phyloP scores from a whole-genome alignment of 345 rosid species.

The Microthlaspi erraticum region DNA sequence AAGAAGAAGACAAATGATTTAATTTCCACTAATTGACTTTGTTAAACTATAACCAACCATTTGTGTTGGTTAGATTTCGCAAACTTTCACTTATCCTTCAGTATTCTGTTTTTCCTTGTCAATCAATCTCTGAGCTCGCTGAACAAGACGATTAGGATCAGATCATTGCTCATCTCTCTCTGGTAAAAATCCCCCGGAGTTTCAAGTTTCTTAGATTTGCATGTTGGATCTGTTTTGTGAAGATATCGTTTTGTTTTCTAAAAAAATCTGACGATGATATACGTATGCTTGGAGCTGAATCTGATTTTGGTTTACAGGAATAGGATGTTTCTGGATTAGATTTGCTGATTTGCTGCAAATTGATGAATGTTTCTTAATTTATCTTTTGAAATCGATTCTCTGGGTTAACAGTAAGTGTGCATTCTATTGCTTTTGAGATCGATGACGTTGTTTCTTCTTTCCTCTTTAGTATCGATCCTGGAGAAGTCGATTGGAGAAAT shows the following conservation, averaged over 20 bases:
- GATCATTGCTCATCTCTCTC: constrained; percentile 18
- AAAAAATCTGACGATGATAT: constrained; percentile 18
- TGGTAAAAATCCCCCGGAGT: background rate
- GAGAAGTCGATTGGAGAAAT: background rate
- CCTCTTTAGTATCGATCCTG: background rate
- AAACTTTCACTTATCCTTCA: background rate
- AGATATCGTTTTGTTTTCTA: background rate
- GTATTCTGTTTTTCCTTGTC: constrained; percentile 1
- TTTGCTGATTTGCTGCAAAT: background rate
- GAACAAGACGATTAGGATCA: constrained; percentile 18
- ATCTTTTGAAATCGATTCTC: background rate
- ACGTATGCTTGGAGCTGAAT: constrained; percentile 26
- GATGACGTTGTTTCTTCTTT: background rate
- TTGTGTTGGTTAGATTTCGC: constrained; percentile 5
- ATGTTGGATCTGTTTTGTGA: constrained; percentile 28
- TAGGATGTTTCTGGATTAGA: background rate
- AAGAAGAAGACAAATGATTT: constrained; percentile 2
- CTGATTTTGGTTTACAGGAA: constrained; percentile 12
- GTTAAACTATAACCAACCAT: constrained; percentile 11
- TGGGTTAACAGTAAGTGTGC: background rate
- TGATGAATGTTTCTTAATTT: constrained; percentile 4
- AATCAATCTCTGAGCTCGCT: constrained; percentile 26
- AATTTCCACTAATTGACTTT: background rate
- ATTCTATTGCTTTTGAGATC: background rate
- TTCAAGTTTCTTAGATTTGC: constrained; percentile 15